Conservation (phyloP, 129 eudicot genomes). For the Ambrosia artemisiifolia region DNA sequence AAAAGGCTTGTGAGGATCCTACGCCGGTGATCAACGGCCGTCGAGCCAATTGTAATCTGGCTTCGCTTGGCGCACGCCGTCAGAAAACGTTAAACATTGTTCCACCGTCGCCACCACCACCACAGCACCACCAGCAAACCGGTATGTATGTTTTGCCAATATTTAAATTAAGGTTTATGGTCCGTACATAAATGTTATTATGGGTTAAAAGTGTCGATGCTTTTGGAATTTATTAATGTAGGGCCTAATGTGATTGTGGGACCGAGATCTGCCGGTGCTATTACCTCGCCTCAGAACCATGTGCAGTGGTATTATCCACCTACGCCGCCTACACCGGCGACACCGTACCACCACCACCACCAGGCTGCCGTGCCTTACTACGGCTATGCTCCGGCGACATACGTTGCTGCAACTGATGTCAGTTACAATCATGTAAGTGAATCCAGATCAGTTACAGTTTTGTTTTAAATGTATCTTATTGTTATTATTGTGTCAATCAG, state of each 20-base stretch:
- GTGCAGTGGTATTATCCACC: slow-evolving; percentile 91
- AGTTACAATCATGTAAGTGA: slow-evolving; percentile 73
- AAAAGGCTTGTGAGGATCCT: slow-evolving; percentile 95
- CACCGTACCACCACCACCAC: slow-evolving; percentile 51
- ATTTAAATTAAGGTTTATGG: too few relatives aligned
- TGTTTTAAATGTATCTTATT: too few relatives aligned
- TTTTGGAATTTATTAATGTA: slow-evolving; percentile 25
- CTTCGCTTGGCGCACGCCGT: slow-evolving; percentile 90
- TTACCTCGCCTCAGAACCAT: slow-evolving; percentile 51
- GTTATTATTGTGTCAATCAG: too few relatives aligned
- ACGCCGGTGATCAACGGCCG: slow-evolving; percentile 94
- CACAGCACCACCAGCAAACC: slow-evolving; percentile 38
- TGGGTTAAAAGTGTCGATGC: background rate
- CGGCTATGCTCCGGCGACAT: slow-evolving; percentile 77
- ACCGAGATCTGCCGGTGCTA: slow-evolving; percentile 55
- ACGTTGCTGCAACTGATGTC: slow-evolving; percentile 64
- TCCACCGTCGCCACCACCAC: slow-evolving; percentile 41
- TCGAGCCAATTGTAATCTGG: slow-evolving; percentile 93
- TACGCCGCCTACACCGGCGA: slow-evolving; percentile 49
- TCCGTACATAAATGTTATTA: background rate
- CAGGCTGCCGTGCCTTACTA: slow-evolving; percentile 60
- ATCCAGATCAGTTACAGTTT: slow-evolving; percentile 45
- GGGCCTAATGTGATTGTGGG: slow-evolving; percentile 61
- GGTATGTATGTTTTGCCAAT: slow-evolving; percentile 16
- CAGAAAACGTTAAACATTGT: slow-evolving; percentile 30